phyloP scores from a whole-genome alignment of 2,329 filamentous ascomycete species.

The Colletotrichum lupini region DNA sequence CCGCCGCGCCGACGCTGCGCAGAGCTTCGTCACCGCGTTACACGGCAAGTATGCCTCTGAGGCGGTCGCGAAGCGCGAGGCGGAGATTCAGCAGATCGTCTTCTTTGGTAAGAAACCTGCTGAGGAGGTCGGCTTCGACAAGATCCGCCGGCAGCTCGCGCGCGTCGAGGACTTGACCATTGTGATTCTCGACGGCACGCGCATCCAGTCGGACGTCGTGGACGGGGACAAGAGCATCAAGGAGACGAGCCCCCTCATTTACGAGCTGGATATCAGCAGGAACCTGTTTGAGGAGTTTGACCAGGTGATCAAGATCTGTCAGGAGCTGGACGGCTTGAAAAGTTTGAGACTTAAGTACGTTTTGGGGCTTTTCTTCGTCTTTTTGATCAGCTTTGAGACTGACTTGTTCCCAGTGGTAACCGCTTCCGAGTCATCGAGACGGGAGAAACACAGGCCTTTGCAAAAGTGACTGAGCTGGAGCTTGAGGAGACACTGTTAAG shows the following conservation, averaged over 20 bases:
- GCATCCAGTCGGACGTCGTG: conserved; percentile 59
- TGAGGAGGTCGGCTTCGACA: conserved; percentile 95
- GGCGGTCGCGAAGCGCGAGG: conserved; percentile 43
- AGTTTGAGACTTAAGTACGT: conserved; percentile 78
- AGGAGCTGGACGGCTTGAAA: conserved; percentile 72
- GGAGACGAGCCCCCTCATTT: conserved; percentile 72
- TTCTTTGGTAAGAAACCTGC: conserved; percentile 82
- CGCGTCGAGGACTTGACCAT: conserved; percentile 81
- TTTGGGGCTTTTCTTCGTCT: conserved; percentile 9
- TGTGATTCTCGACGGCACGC: conserved; percentile 83
- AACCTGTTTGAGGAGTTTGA: conserved; percentile 80
- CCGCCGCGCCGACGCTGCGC: conserved; percentile 73
- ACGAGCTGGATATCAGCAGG: conserved; percentile 85
- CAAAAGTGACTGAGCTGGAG: conserved; percentile 67
- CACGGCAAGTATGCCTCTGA: conserved; percentile 85
- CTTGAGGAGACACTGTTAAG: conserved; percentile 74
- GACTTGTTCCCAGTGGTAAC: conserved; percentile 70
- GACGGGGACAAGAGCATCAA: conserved; percentile 52
- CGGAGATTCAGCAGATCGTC: conserved; percentile 64
- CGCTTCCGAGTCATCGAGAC: conserved; percentile 63
- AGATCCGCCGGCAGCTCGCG: conserved; percentile 84
- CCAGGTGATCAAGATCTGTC: conserved; percentile 78
- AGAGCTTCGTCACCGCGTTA: conserved; percentile 83
- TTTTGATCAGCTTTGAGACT: conserved; percentile 26
- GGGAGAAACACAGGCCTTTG: conserved; percentile 53